Evolutionary conservation across 352 stramenopile genomes (phyloP).

Genomic region (Phytophthora niederhauseri): DNA sequence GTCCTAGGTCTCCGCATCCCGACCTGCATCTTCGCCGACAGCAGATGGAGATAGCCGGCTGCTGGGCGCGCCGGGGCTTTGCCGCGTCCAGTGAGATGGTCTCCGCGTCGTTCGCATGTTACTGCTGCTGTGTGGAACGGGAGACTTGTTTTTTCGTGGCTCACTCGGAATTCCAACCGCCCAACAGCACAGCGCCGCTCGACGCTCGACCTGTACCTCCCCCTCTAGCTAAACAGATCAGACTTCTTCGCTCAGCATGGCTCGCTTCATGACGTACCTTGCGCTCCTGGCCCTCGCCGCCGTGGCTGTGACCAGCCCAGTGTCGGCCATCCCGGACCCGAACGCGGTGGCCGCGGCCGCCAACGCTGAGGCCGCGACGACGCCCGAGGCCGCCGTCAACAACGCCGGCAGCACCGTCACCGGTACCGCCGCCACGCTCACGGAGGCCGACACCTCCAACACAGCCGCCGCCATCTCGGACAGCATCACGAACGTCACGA

Average conservation of each 20-base stretch:
- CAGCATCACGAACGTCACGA: constrained; percentile 35
- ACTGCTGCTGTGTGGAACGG: constrained; percentile 1
- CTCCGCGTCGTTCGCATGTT: constrained; percentile 16
- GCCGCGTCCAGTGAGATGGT: constrained; percentile 29
- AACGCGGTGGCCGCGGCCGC: constrained; percentile 24
- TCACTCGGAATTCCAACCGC: constrained; percentile 35
- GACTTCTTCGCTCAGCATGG: constrained; percentile 32
- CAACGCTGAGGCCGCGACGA: constrained; percentile 26
- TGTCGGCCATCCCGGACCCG: constrained; percentile 33
- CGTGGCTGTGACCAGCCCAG: constrained; percentile 24
- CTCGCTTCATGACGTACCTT: constrained; percentile 32
- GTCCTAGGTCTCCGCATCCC: constrained; percentile 19
- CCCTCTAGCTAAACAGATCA: constrained; percentile 17
- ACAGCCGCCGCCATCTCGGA: constrained; percentile 32
- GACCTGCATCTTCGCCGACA: constrained; percentile 29
- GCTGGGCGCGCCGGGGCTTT: constrained; percentile 27
- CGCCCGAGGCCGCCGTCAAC: constrained; percentile 15
- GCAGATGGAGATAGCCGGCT: constrained; percentile 31
- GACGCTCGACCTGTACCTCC: constrained; percentile 30
- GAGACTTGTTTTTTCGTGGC: constrained; percentile 15
- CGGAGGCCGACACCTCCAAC: constrained; percentile 21
- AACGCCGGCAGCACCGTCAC: constrained; percentile 6
- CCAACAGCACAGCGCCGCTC: constrained; percentile 25
- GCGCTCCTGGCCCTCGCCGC: constrained; percentile 32
- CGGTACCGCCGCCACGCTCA: constrained; percentile 18